Evolutionary conservation across 2,329 filamentous ascomycete genomes (phyloP).

Genomic region (Sporothrix brunneoviolacea): DNA sequence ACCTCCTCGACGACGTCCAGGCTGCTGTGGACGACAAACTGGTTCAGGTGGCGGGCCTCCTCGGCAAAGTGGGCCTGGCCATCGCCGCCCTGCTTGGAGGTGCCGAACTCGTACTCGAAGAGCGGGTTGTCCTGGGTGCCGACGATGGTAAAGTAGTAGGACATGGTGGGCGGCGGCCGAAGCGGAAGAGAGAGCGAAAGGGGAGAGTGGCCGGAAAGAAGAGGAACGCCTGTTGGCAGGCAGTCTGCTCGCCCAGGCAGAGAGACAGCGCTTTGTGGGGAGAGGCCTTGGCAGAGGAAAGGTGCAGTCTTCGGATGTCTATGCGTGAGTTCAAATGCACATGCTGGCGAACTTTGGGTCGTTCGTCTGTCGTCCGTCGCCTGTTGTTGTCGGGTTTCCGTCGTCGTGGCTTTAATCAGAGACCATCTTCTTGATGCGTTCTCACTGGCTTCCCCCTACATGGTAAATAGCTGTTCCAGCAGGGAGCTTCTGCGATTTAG

Average conservation of each 20-base stretch:
- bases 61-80: conserved; percentile 83
- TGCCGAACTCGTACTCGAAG: conserved; percentile 96
- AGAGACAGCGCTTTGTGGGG: too few species aligned
- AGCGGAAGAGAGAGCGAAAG: too few species aligned
- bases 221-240: too few species aligned
- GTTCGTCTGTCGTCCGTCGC: background rate
- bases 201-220: too few species aligned
- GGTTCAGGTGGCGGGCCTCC: conserved; percentile 87
- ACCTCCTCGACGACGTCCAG: conserved; percentile 94
- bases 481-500: background rate
- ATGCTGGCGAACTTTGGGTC: too few species aligned
- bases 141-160: conserved; percentile 97
- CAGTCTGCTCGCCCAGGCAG: too few species aligned
- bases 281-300: too few species aligned
- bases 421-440: too few species aligned
- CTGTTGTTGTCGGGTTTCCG: background rate
- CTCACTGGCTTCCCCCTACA: too few species aligned
- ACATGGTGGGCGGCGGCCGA: conserved; percentile 57
- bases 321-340: too few species aligned
- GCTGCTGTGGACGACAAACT: conserved; percentile 92
- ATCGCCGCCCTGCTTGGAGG: conserved; percentile 91
- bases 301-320: too few species aligned
- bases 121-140: conserved; percentile 92
- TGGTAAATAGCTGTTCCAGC: too few species aligned
- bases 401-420: background rate